Percentiles rank a stretch among this genome's conserved stretches.
Conservation (phyloP, 805 yeast species). For the Ogataea kodamae region DNA sequence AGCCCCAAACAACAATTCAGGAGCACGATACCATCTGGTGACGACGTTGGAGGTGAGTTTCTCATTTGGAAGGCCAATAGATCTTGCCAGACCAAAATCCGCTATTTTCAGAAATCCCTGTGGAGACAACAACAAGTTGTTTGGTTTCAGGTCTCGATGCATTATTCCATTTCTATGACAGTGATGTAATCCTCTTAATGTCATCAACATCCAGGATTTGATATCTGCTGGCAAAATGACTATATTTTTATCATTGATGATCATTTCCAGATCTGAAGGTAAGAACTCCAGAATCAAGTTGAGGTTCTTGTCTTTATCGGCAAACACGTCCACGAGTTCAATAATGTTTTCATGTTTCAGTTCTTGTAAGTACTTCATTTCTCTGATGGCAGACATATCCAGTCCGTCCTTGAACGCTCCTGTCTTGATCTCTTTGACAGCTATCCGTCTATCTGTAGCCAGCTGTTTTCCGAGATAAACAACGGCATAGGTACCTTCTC, state of each 20-base stretch:
- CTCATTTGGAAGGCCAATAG: slow-evolving; percentile 73
- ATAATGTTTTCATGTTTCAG: slow-evolving; percentile 76
- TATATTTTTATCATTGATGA: slow-evolving; percentile 74
- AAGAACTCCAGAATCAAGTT: slow-evolving; percentile 90
- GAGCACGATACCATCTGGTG: slow-evolving; percentile 97
- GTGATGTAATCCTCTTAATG: slow-evolving; percentile 90
- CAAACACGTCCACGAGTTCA: slow-evolving; percentile 83
- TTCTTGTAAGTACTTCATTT: slow-evolving; percentile 84
- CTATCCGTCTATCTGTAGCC: slow-evolving; percentile 58
- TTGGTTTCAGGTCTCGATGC: slow-evolving; percentile 93
- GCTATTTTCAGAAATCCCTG: slow-evolving; percentile 88
- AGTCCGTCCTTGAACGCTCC: slow-evolving; percentile 93
- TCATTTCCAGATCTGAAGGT: slow-evolving; percentile 87
- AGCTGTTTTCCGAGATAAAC: slow-evolving; percentile 79
- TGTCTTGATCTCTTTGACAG: slow-evolving; percentile 93
- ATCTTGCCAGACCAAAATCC: slow-evolving; percentile 94
- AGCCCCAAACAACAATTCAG: slow-evolving; percentile 87
- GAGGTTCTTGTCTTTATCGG: slow-evolving; percentile 55
- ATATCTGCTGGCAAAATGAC: slow-evolving; percentile 83
- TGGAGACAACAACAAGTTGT: slow-evolving; percentile 81
- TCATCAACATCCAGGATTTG: slow-evolving; percentile 93
- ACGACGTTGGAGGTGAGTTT: slow-evolving; percentile 89
- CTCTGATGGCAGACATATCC: slow-evolving; percentile 96
- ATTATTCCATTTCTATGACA: slow-evolving; percentile 88
- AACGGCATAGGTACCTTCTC: slow-evolving; percentile 99